Evolutionary conservation across 495 filamentous ascomycete species (phyloP), one percentile per base, ranked within the genome.

Genomic region (Penicillium herquei): DNA sequence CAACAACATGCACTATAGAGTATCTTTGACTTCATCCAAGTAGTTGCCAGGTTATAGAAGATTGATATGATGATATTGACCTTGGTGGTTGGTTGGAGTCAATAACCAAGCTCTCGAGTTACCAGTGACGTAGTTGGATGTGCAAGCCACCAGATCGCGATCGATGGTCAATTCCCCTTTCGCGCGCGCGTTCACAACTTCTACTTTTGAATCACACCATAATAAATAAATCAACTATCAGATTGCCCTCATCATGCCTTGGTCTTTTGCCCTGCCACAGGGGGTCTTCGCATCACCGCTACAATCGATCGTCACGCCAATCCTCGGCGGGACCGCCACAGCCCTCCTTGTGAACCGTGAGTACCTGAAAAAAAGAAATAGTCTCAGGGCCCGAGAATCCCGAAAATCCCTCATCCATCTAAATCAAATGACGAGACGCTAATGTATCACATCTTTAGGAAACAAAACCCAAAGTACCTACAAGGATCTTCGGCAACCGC

Each of bases 401-500:
- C 11, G 39, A 41, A 41, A 50, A 16, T 17, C 6, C 34, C 48
- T 12, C 21, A 32, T 17, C 12, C 12, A 49, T 33, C 26, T 10
- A 14, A 40, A n/a, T 35, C 51, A 11, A 21, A 39, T 26, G 7
- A 12, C n/a, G 18, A 37, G 32, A n/a, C 31, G 11, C 13, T 18
- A 31, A 47, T n/a, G 35, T 6, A 39, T 17, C 17, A 46, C 33
- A 18, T 14, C 6, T 49, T 11, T 47, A 83, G 81, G 79, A 11
- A 82, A 77, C 52, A 64, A 78, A 43, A 87, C 83, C 18, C 78
- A 86, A 59, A 70, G 75, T 43, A 83, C 76, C 42, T 94, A 96
- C 71, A 62, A 75, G 16, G 68, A 79, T 3, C 77, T 96, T 44
- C 84, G 83, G 51, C 90, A 96, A 67, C 93, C 93, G 0, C 92